Conservation (phyloP, 2,329 filamentous ascomycete species). For the Trichoderma arundinaceum region DNA sequence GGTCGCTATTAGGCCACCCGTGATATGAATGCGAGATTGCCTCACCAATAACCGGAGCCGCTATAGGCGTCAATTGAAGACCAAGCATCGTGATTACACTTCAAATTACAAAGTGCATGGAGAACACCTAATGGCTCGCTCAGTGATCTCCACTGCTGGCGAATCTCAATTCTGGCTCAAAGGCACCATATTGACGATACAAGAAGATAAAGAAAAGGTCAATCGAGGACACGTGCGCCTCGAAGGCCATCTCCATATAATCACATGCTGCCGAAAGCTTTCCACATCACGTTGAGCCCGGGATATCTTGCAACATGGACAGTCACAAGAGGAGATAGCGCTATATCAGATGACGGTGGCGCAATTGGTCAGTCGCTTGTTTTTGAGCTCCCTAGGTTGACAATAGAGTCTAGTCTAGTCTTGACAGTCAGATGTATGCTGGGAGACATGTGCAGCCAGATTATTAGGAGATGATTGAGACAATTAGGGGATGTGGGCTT, state of each 20-base stretch:
- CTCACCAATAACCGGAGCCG: no score
- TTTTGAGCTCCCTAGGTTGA: neutral
- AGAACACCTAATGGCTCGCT: neutral
- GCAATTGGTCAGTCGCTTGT: neutral
- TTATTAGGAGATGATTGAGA: neutral
- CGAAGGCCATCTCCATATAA: neutral
- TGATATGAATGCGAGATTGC: no score
- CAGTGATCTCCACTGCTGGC: no score
- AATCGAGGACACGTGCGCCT: neutral
- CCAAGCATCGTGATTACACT: neutral
- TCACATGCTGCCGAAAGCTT: conserved; percentile 2
- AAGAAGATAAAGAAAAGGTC: neutral
- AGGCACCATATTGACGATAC: neutral
- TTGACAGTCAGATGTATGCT: neutral
- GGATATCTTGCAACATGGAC: neutral
- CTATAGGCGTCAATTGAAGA: no score
- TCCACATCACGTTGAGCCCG: neutral
- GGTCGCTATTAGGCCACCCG: no score
- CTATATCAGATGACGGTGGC: neutral
- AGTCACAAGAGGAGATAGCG: neutral
- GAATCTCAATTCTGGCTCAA: neutral
- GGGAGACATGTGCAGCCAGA: neutral
- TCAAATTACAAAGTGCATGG: neutral
- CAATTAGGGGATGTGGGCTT: neutral
- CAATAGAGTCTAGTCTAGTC: neutral